Evolutionary conservation across 805 yeast genomes (phyloP).

Genomic region (Zygoascus tannicola): DNA sequence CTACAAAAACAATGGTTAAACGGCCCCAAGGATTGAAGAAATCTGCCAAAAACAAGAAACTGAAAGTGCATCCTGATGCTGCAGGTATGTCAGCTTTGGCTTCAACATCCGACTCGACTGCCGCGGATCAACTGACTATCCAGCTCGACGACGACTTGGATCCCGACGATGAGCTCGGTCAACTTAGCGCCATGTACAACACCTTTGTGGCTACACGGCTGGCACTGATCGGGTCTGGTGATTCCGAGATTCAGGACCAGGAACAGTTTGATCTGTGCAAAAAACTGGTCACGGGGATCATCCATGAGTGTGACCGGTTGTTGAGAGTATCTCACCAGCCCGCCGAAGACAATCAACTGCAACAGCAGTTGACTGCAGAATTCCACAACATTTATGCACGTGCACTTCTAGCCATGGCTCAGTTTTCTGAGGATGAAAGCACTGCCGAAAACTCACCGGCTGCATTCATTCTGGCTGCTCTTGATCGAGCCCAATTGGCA

Average conservation of each 20-base stretch:
- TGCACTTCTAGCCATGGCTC: conserved; percentile 35
- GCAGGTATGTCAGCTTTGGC: neutral
- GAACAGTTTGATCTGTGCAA: conserved; percentile 10
- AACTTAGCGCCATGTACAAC: conserved; percentile 62
- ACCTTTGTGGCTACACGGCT: conserved; percentile 35
- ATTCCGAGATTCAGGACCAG: conserved; percentile 4
- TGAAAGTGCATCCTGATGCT: conserved; percentile 24
- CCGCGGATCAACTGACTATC: conserved; percentile 41
- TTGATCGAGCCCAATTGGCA: conserved; percentile 61
- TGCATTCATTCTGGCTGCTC: conserved; percentile 59
- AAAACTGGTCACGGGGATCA: conserved; percentile 49
- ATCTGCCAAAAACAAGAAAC: conserved; percentile 41
- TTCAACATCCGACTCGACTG: conserved; percentile 3
- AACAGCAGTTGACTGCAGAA: conserved; percentile 24
- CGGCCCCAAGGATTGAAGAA: conserved; percentile 60
- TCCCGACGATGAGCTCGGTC: conserved; percentile 71
- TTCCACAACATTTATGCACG: conserved; percentile 70
- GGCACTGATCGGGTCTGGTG: conserved; percentile 31
- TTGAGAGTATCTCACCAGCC: conserved; percentile 30
- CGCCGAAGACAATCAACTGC: conserved; percentile 2
- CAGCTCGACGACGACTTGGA: conserved; percentile 63
- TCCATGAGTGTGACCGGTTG: conserved; percentile 86
- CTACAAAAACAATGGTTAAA: conserved; percentile 50
- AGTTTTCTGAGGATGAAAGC: conserved; percentile 20
- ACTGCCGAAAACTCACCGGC: conserved; percentile 6